Evolutionary conservation across 768 basidiomycete species (phyloP), one percentile per base, ranked within the genome.

Genomic region (Mycena leptocephala): DNA sequence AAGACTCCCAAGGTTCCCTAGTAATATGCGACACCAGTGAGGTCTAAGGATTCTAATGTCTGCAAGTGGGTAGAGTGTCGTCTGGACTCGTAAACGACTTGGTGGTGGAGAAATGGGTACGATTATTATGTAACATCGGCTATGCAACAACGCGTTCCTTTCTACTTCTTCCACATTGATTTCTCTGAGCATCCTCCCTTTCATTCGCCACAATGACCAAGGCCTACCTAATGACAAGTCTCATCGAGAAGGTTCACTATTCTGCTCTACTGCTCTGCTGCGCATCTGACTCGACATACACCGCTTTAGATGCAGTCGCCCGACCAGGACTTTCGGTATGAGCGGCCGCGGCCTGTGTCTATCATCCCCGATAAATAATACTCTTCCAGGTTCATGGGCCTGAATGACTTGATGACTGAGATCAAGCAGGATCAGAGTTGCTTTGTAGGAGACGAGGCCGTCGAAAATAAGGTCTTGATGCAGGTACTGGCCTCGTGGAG

Each of bases 321-420:
- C 77, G 95, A 97, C 92, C 95, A 96, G 88, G 96, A 97, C 86
- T 96, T 96, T 84, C 90, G 95, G 95, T 96, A 86, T 74, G 83
- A 69, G 39, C 56, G 58, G 53, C 68, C 65, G 74, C 69, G 76
- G 81, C 83, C 82, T 82, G 84, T 74, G 56, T 70, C 61, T 46
- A 35, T 70, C 53, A 73, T 78, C 78, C 59, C 51, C 43, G 22
- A 77, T 75, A 41, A 79, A 74, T 77, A 51, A 76, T 67, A 59
- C 48, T 80, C 64, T 72, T 68, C n/a, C 81, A 97, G 97, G 83
- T 97, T 96, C 85, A 99, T 99, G 98, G 97, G 97, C 46, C 88
- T 99, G 78, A 98, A 96, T 78, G 98, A 99, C 85, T 86, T 99
- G 79, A 95, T 96, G 91, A 90, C 91, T 43, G 97, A 98, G 87